Base-by-base conservation (phyloP, 2,329 filamentous ascomycete species). In the Xylariaceae sp. region DNA sequence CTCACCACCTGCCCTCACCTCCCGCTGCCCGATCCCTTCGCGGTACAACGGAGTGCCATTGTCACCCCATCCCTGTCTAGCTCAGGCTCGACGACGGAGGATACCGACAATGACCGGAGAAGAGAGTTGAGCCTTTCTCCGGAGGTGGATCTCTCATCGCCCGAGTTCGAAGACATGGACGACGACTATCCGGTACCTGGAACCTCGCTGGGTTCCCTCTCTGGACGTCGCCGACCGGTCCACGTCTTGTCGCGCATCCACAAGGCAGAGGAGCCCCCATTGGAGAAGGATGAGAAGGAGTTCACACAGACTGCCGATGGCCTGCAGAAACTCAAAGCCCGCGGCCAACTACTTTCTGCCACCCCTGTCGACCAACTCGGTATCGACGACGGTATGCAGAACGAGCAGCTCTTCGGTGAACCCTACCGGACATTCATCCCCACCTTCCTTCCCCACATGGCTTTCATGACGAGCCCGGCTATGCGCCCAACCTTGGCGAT, bases 281-380 rank as follows among this genome's bases (percentile, higher is more conserved):
- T 97, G 44, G 93, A 97, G 76, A 91, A 89, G 69, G 93, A 97
- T 68, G 93, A 97, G 79, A 90, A 89, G 71, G 94, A 97, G 74
- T 99, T 99, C 71, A 97, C 93, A 5, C 90, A 96, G 75, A 97
- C 92, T 1, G 94, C 94, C 13, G 90, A 91, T 66, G 90, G 88
- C 53, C 83, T 97, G 68, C 90, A 85, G 68, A 86, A 84, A 72
- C 78, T 82, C 62, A 87, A 86, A 69, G 76, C 86, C 18, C 79
- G 73, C 50, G 78, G 80, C 34, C 77, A 78, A 47, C 61, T 77
- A 37, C 71, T 77, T 11, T 69, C 71, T 42, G 66, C 66, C 37
- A 72, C 74, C 37, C 71, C 73, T 23, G 65, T 70, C 4, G 72
- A 75, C 45, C 71, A 75, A 59, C 71, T 69, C 17, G 68, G 73